Percentiles rank a stretch among this genome's conserved stretches.
Evolutionary conservation across 306 rosid species (phyloP).

Genomic region (Dryas drummondii): DNA sequence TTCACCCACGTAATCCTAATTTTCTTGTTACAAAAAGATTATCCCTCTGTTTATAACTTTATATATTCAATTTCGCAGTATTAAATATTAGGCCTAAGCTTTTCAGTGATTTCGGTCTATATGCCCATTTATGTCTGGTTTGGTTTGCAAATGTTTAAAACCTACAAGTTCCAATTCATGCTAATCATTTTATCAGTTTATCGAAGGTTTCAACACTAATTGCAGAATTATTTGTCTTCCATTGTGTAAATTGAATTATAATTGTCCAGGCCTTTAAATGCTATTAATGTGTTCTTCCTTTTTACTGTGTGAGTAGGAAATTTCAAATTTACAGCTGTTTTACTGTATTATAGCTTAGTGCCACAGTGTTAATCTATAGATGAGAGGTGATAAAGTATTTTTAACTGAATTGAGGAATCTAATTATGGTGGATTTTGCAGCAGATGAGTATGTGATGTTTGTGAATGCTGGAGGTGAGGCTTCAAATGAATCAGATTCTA

Average conservation of each 20-base stretch:
- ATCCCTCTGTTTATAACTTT: no score
- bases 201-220: neutral
- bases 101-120: neutral
- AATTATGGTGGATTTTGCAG: constrained; percentile 26
- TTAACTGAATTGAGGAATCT: neutral
- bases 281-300: neutral
- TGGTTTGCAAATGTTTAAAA: neutral
- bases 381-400: neutral
- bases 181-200: neutral
- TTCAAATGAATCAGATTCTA: constrained; percentile 45
- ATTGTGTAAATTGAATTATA: neutral
- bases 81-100: neutral
- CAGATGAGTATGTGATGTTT: constrained; percentile 70
- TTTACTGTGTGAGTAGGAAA: neutral
- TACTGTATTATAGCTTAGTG: neutral
- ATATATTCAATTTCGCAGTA: neutral
- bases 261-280: neutral
- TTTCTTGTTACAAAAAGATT: neutral
- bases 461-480: constrained; percentile 81
- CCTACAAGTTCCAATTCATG: neutral
- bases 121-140: neutral
- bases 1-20: no score
- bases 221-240: neutral
- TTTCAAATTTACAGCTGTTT: neutral
- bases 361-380: neutral